Base-by-base conservation (phyloP, 139 green algal genomes). In the Spirogloea muscicola region DNA sequence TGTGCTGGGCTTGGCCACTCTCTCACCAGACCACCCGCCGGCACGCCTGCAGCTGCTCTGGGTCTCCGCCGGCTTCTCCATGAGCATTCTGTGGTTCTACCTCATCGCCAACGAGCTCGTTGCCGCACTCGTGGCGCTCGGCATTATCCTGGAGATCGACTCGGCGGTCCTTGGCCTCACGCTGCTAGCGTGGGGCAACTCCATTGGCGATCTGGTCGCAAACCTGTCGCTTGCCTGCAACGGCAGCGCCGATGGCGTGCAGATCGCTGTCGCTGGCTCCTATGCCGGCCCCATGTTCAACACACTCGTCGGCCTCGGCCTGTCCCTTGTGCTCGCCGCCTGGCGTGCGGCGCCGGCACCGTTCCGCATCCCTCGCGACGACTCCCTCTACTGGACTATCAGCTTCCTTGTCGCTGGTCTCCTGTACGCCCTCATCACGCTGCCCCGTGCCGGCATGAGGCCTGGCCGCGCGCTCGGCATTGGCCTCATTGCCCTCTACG, bases 101-200 rank as follows among this genome's bases (percentile, higher is more conserved):
- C 37, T 81, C 27, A 61, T 81, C 31, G 84, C 84, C 1, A 60
- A 79, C 2, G 84, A 87, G 60, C 48, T 88, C n/a, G 63, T 87
- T 25, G 76, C 62, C 3, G 58, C 33, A 21, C 62, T 88, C 18
- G 63, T 72, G 58, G 55, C 72, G 18, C 31, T 80, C 4, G 84
- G 74, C 9, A 29, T 77, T 34, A 80, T 87, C 21, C 49, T 77
- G 43, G 70, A 57, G 3, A 72, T 86, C 25, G 49, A 64, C 51
- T 61, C 72, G 3, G 44, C 60, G 3, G 7, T 86, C 0, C 61
- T 88, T 18, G 83, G 72, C 9, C 57, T 87, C 33, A 88, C 84
- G 1, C 68, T 88, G 34, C 82, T 88, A 37, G 84, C 84, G 18
- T 88, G 84, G 84, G 84, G 84, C n/a, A 88, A 88, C 68, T 87